Evolutionary conservation across 495 filamentous ascomycete species (phyloP), one percentile per base, ranked within the genome.

Genomic region (Umbilicaria muhlenbergii): DNA sequence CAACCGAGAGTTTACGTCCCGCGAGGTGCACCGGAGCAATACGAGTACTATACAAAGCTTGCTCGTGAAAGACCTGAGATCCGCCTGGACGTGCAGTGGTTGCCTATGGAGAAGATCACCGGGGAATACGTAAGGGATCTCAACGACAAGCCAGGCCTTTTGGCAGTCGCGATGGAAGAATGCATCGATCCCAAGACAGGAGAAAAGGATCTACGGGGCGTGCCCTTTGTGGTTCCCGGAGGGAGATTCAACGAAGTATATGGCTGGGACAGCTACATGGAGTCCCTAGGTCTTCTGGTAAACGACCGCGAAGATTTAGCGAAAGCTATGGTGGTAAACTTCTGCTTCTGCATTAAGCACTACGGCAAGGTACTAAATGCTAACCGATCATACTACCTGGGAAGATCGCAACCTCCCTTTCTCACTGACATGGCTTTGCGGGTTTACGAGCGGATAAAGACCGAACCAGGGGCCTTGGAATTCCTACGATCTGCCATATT

Each of bases 361-460:
- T 98, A 98, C 58, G 89, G 85, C 44, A 98, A 95, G 64, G 89
- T 96, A 45, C 77, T 95, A 48, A 98, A 96, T 60, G 91, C 91
- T 15, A 98, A 91, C 28, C 79, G 91, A 32, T 82, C 86, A 10
- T 98, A 98, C 70, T 96, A 96, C 54, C 77, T 96, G 34, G 79
- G 74, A 37, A 79, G 91, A 41, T 91, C 92, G 0, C 91, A 98
- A 62, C 91, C 91, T 1, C 92, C 91, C 15, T 96, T 98, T 64
- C 67, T 98, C 37, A 96, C 92, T 18, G 92, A 96, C 63, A 94
- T 98, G 84, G 86, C 92, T 5, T 66, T 95, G 38, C 77, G 82
- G 19, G 81, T 86, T 3, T 96, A 86, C 53, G 83, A 92, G 44
- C 78, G 78, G 44, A 96, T 94, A 48, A 80, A 81, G 62, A 74